Evolutionary conservation across 192 early-diverging fungal genomes (phyloP).

Genomic region (Thamnidium elegans): DNA sequence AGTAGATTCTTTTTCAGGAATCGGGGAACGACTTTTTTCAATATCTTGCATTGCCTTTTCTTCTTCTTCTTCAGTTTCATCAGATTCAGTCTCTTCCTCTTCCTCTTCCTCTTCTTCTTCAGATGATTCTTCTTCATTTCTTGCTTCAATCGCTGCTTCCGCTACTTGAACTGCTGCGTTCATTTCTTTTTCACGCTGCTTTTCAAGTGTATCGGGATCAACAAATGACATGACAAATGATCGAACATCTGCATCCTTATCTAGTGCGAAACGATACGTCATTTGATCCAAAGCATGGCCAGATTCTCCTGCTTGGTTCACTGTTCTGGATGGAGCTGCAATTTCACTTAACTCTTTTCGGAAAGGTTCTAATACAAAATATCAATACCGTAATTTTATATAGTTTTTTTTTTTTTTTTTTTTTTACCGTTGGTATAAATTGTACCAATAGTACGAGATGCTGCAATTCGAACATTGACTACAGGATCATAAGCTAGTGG

Average conservation of each 20-base stretch:
- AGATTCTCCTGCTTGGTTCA: slow-evolving; percentile 22
- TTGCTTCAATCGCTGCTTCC: slow-evolving; percentile 1
- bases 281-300: slow-evolving; percentile 24
- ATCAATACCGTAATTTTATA: too few species aligned
- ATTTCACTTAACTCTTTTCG: slow-evolving; percentile 9
- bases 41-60: slow-evolving; percentile 3
- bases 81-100: not conserved
- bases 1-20: not conserved
- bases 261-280: slow-evolving; percentile 25
- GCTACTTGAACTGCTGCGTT: slow-evolving; percentile 5
- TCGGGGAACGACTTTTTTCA: not conserved
- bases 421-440: slow-evolving; percentile 26
- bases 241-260: slow-evolving; percentile 30
- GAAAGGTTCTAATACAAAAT: slow-evolving; percentile 4
- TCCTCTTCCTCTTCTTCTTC: too few species aligned
- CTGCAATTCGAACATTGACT: slow-evolving; percentile 73
- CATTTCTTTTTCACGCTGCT: slow-evolving; percentile 13
- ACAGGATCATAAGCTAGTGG: slow-evolving; percentile 61
- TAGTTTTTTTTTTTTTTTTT: too few species aligned
- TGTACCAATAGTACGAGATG: slow-evolving; percentile 44
- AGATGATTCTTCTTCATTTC: not conserved
- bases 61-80: not conserved
- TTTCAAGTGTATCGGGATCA: slow-evolving; percentile 14
- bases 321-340: slow-evolving; percentile 7
- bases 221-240: slow-evolving; percentile 27